These are phyloP conservation scores for Camillea tinctor DNA, from an alignment of 2,329 filamentous ascomycete species.

Conservation along the genomic window DNA sequence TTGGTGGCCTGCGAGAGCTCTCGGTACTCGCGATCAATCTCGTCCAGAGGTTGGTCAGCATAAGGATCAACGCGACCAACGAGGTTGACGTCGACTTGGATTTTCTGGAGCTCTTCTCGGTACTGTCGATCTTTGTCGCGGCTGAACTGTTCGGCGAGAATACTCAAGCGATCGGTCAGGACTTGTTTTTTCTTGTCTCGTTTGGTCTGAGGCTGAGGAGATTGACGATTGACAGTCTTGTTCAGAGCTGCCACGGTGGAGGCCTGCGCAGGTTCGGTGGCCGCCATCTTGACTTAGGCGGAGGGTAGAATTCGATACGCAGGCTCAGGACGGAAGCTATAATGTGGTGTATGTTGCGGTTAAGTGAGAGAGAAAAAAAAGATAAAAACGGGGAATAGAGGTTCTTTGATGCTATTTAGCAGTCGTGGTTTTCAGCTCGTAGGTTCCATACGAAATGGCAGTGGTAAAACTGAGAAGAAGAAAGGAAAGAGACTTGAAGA, in stretches of 20 bases:
- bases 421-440: background rate
- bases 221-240: conserved; percentile 13
- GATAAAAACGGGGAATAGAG: background rate
- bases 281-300: conserved; percentile 15
- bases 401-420: background rate
- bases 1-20: conserved; percentile 36
- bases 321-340: background rate
- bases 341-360: background rate
- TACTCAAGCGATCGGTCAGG: conserved; percentile 74
- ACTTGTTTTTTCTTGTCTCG: conserved; percentile 83
- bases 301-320: background rate
- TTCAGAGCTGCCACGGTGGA: conserved; percentile 15
- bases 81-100: conserved; percentile 54
- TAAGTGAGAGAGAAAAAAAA: too few relatives aligned
- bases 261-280: conserved; percentile 18
- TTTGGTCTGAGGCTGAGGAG: conserved; percentile 25
- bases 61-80: conserved; percentile 21
- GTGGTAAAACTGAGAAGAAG: background rate
- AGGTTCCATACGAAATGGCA: background rate
- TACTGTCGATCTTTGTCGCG: conserved; percentile 82
- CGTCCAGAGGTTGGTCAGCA: conserved; percentile 47
- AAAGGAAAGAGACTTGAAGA: background rate
- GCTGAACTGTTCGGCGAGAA: conserved; percentile 74
- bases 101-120: conserved; percentile 82
- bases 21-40: conserved; percentile 42